These are phyloP conservation scores for Exophiala bonariae DNA, from an alignment of 2,329 filamentous ascomycete species.

Conservation along the genomic window DNA sequence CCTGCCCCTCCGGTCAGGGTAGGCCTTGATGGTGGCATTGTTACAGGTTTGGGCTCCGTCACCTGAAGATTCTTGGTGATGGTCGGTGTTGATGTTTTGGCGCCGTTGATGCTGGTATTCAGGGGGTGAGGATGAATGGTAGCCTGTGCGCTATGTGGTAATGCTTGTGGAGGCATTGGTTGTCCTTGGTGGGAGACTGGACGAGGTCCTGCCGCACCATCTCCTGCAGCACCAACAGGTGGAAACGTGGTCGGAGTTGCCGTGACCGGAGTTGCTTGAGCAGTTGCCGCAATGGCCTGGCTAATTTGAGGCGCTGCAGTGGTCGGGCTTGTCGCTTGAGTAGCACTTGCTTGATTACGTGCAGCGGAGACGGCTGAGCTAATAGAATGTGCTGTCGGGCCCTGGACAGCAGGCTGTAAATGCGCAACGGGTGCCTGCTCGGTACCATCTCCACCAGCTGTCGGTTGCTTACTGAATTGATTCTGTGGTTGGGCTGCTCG, in stretches of 20 bases:
- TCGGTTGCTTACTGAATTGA: conserved; percentile 25
- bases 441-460: conserved; percentile 17
- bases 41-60: conserved; percentile 70
- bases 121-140: conserved; percentile 43
- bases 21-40: conserved; percentile 72
- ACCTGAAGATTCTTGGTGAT: conserved; percentile 80
- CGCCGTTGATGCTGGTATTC: conserved; percentile 40
- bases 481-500: conserved; percentile 32
- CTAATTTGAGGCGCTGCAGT: conserved; percentile 28
- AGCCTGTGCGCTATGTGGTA: conserved; percentile 31
- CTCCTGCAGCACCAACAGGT: conserved; percentile 4
- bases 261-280: conserved; percentile 46
- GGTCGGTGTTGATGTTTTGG: conserved; percentile 65
- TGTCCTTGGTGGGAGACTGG: conserved; percentile 32
- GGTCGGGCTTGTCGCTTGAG: conserved; percentile 35
- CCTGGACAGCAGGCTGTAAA: conserved; percentile 23
- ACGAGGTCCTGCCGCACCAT: conserved; percentile 14
- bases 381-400: conserved; percentile 43
- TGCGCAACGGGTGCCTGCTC: conserved; percentile 15
- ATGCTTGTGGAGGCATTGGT: conserved; percentile 30
- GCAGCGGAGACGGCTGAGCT: conserved; percentile 44
- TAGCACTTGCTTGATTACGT: conserved; percentile 28
- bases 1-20: conserved; percentile 76
- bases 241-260: conserved; percentile 36
- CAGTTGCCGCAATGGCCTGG: conserved; percentile 21